Percentiles rank a stretch among this genome's conserved stretches.
Evolutionary conservation across 768 basidiomycete species (phyloP).

Genomic region (Leccinum subtestaceum): DNA sequence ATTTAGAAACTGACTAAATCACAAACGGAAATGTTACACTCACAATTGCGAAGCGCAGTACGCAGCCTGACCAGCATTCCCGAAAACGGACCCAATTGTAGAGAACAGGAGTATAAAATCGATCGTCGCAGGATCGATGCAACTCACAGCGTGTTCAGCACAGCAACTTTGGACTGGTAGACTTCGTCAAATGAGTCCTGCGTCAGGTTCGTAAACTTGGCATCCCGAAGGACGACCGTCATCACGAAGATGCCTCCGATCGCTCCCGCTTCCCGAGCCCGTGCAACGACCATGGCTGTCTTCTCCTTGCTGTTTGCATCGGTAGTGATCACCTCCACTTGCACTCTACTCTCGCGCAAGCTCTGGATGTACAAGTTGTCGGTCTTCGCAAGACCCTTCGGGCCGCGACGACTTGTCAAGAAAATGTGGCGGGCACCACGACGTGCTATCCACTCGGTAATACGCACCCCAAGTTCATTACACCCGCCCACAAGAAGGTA

Average conservation of each 20-base stretch:
- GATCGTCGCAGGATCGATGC: conserved; percentile 16
- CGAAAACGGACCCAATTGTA: conserved; percentile 34
- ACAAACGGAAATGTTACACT: no score
- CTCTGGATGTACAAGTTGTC: conserved; percentile 30
- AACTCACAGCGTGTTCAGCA: conserved; percentile 17
- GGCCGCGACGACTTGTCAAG: conserved; percentile 27
- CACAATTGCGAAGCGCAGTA: conserved; percentile 20
- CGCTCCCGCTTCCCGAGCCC: conserved; percentile 21
- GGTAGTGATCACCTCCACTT: conserved; percentile 29
- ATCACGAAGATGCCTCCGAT: conserved; percentile 35
- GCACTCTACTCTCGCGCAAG: conserved; percentile 22
- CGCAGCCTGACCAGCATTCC: conserved; percentile 25
- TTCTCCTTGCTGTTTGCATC: conserved; percentile 23
- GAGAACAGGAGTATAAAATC: conserved; percentile 36
- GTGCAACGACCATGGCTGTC: conserved; percentile 23
- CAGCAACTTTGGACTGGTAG: conserved; percentile 22
- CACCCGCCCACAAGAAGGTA: conserved; percentile 22
- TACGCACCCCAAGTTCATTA: conserved; percentile 24
- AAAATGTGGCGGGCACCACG: conserved; percentile 34
- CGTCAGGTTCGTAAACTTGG: conserved; percentile 33
- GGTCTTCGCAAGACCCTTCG: conserved; percentile 15
- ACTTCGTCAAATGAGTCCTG: conserved; percentile 30
- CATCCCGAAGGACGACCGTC: conserved; percentile 35
- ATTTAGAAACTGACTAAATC: neutral
- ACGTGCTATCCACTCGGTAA: conserved; percentile 34